phyloP scores from a whole-genome alignment of 345 rosid species.

The Lumnitzera racemosa region DNA sequence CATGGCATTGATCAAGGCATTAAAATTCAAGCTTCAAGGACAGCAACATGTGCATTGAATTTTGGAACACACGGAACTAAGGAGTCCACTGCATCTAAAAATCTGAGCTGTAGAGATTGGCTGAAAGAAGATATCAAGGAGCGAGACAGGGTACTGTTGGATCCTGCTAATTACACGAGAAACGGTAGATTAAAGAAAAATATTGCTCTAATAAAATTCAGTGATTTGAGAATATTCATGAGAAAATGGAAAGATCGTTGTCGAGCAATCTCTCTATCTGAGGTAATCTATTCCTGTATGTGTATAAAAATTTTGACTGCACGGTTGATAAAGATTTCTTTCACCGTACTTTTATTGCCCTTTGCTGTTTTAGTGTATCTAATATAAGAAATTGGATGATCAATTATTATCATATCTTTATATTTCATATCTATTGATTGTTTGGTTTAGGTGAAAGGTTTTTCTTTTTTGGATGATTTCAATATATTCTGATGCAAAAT shows the following conservation, averaged over 20 bases:
- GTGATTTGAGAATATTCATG: conserved; percentile 42
- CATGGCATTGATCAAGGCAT: conserved; percentile 13
- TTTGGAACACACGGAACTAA: neutral
- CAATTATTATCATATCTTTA: too few relatives aligned
- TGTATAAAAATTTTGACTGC: too few relatives aligned
- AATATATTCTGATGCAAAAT: too few relatives aligned
- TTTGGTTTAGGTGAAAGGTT: too few relatives aligned
- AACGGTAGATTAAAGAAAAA: conserved; percentile 16
- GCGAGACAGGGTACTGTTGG: conserved; percentile 15
- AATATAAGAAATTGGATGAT: too few relatives aligned
- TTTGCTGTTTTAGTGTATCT: too few relatives aligned
- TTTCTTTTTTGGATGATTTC: too few relatives aligned
- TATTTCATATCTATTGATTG: too few relatives aligned
- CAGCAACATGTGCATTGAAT: conserved; percentile 26
- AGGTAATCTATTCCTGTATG: conserved; percentile 27
- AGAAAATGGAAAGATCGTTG: conserved; percentile 74
- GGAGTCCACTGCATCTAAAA: conserved; percentile 10
- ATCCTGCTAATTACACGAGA: conserved; percentile 17
- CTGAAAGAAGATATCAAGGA: conserved; percentile 25
- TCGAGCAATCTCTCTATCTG: conserved; percentile 30
- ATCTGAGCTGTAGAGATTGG: conserved; percentile 28
- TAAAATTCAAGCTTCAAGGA: conserved; percentile 6
- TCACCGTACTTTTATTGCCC: too few relatives aligned
- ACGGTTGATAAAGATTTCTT: too few relatives aligned
- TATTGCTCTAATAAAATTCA: conserved; percentile 32